Base-by-base conservation (phyloP, 2,329 filamentous ascomycete species). In the Ophiostoma sp. region DNA sequence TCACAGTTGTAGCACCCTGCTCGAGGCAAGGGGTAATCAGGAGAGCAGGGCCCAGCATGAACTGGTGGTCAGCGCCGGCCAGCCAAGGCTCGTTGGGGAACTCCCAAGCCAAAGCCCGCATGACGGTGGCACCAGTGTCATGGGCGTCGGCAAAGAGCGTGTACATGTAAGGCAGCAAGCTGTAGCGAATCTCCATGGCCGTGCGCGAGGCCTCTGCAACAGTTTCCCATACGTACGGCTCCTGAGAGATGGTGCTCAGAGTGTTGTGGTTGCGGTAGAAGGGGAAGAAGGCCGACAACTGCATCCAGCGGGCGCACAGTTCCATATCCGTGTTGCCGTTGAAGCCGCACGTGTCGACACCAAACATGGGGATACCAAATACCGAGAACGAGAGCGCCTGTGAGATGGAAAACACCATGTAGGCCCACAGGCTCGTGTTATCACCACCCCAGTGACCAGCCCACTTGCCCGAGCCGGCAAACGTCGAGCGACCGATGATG, bases 81-180 rank as follows among this genome's bases (percentile, higher is more conserved):
- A 85, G 84, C 42, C 80, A 81, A 36, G 79, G 76, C 76, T 88
- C 87, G 22, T 80, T 52, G 2, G 86, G 92, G 79, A 94, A 95
- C 36, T 89, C 79, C 83, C 90, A 95, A 82, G 92, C 93, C 72
- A 94, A 81, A 0, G 93, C 92, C 77, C 89, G 89, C 72, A 94
- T 83, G 75, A 90, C 84, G 0, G 93, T 92, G 1, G 85, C 86
- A 45, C 93, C 93, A 31, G 86, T 86, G 22, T 84, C 78, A 39
- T 85, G 87, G 79, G 93, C 88, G 73, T 83, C 82, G 79, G 90
- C 84, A 77, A 94, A 84, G 0, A 90, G 88, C 0, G 92, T 94
- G 84, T 95, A 95, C 74, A 93, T 85, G 82, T 95, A 95, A 78
- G 94, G 92, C n/a, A 95, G 84, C n/a, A 95, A 84, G 42, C 88